These are phyloP conservation scores for Salix udensis DNA, from an alignment of 345 rosid genomes.

Conservation along the genomic window DNA sequence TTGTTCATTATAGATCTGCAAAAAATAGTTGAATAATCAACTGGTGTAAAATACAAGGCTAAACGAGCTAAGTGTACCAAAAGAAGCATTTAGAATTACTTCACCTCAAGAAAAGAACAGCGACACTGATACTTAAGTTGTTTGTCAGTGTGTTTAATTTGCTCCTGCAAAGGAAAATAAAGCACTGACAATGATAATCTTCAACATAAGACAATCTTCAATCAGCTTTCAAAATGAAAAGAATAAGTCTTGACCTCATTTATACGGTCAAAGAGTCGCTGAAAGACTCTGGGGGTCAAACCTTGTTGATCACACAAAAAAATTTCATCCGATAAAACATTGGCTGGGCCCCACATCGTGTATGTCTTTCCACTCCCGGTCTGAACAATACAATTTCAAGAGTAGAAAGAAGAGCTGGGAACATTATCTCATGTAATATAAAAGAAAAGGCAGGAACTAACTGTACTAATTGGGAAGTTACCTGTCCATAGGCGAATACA, in stretches of 20 bases:
- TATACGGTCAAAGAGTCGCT: conserved; percentile 72
- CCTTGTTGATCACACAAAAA: conserved; percentile 72
- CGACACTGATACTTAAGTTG: conserved; percentile 95
- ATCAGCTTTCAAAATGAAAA: conserved; percentile 11
- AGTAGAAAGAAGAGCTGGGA: conserved; percentile 2
- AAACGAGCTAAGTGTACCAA: neutral
- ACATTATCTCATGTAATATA: neutral
- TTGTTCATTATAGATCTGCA: conserved; percentile 97
- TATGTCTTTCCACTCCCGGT: conserved; percentile 98
- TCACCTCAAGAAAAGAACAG: conserved; percentile 94
- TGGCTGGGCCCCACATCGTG: conserved; percentile 98
- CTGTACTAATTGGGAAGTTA: conserved; percentile 18
- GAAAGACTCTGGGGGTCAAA: conserved; percentile 86
- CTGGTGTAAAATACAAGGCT: neutral
- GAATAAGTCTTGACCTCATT: conserved; percentile 56
- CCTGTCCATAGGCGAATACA: conserved; percentile 99
- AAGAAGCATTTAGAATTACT: conserved; percentile 13
- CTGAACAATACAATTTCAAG: conserved; percentile 36
- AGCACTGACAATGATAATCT: conserved; percentile 4
- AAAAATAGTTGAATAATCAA: conserved; percentile 23
- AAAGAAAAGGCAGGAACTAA: neutral
- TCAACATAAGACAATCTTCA: conserved; percentile 4
- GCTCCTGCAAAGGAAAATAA: conserved; percentile 54
- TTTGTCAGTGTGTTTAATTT: conserved; percentile 69
- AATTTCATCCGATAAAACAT: conserved; percentile 62